A percentile compares a stretch with the other conserved stretches of the same genome.
phyloP scores from a whole-genome alignment of 345 rosid species.

The Cardamine chenopodiifolia region DNA sequence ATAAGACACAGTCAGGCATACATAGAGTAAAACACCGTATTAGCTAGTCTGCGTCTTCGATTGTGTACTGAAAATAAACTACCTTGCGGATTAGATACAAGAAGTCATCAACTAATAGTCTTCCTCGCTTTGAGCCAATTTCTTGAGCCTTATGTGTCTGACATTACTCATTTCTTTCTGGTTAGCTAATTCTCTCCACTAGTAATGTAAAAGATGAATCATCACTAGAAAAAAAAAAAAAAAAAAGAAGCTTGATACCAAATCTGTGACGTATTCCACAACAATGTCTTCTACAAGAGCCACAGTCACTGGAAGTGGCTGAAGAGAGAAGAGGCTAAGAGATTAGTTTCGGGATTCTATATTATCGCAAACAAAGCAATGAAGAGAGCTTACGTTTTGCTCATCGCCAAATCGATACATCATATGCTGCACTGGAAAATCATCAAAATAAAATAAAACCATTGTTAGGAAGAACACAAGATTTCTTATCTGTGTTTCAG shows the following conservation, averaged over 20 bases:
- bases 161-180: neutral
- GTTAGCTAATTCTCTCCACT: conserved; percentile 10
- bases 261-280: conserved; percentile 84
- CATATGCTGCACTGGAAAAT: conserved; percentile 85
- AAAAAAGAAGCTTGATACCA: conserved; percentile 53
- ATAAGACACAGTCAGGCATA: neutral
- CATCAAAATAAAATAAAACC: neutral
- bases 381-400: conserved; percentile 59
- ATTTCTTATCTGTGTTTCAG: neutral
- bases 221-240: neutral
- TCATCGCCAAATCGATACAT: conserved; percentile 97
- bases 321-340: conserved; percentile 32
- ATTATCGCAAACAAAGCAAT: neutral
- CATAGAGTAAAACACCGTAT: neutral
- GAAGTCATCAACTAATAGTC: conserved; percentile 82
- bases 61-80: neutral
- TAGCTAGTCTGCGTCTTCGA: neutral
- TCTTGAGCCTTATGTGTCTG: conserved; percentile 95
- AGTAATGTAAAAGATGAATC: neutral
- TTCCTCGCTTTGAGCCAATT: conserved; percentile 81
- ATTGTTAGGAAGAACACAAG: neutral
- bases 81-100: conserved; percentile 88
- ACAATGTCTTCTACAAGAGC: conserved; percentile 93
- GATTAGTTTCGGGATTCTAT: neutral
- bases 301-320: conserved; percentile 95